Conservation (phyloP, 1,284 basidiomycete genomes). For the Rhizopogon hawkerae region DNA sequence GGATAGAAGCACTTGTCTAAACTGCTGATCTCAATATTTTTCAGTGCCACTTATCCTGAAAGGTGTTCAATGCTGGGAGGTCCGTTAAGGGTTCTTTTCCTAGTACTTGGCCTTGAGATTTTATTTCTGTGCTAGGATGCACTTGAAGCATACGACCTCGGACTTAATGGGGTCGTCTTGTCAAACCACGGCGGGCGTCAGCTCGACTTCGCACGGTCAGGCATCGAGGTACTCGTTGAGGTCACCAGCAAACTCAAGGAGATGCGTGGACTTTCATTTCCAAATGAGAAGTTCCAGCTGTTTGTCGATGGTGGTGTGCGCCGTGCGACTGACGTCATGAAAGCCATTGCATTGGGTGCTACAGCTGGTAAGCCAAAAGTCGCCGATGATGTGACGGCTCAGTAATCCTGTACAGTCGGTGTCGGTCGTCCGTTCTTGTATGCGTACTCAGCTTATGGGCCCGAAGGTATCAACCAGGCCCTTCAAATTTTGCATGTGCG, state of each 20-base stretch:
- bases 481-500: slow-evolving; percentile 39
- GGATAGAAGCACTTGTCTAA: slow-evolving; percentile 11
- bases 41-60: slow-evolving; percentile 54
- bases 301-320: slow-evolving; percentile 69
- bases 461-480: slow-evolving; percentile 47
- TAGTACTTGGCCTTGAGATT: not conserved
- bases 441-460: slow-evolving; percentile 58
- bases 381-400: not conserved
- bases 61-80: slow-evolving; percentile 48
- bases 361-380: slow-evolving; percentile 30
- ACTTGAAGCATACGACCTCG: slow-evolving; percentile 56
- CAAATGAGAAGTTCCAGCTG: slow-evolving; percentile 49
- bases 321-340: slow-evolving; percentile 63
- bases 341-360: slow-evolving; percentile 65
- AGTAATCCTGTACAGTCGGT: slow-evolving; percentile 26
- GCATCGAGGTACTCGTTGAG: slow-evolving; percentile 57
- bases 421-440: slow-evolving; percentile 56
- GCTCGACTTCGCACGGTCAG: slow-evolving; percentile 56
- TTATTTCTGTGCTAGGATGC: slow-evolving; percentile 33
- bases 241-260: slow-evolving; percentile 50
- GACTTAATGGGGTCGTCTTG: slow-evolving; percentile 55
- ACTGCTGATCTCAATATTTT: not conserved
- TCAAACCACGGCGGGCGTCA: slow-evolving; percentile 65
- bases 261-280: slow-evolving; percentile 34
- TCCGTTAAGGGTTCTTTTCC: not conserved